A percentile compares a stretch with the other conserved stretches of the same genome.
These are phyloP conservation scores for Byssochlamys sp. DNA, from an alignment of 2,329 filamentous ascomycete species.

Conservation along the genomic window DNA sequence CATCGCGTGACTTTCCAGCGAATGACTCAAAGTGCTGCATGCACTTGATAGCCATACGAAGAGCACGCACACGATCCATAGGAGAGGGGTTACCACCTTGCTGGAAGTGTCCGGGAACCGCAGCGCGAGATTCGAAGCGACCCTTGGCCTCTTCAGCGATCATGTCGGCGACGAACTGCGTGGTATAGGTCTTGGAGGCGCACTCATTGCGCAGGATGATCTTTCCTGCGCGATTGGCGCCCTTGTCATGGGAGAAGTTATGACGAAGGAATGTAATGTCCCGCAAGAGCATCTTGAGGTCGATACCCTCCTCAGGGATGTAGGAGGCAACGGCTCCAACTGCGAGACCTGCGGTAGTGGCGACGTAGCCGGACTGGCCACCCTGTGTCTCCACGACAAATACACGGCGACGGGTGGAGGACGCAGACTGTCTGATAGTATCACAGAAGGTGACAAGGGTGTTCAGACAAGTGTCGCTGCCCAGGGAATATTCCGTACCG, in stretches of 20 bases:
- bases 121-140: slow-evolving; percentile 83
- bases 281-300: slow-evolving; percentile 78
- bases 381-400: slow-evolving; percentile 98
- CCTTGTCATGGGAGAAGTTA: slow-evolving; percentile 74
- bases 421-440: slow-evolving; percentile 93
- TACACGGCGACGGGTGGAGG: slow-evolving; percentile 80
- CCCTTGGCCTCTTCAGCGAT: slow-evolving; percentile 88
- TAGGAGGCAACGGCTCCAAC: slow-evolving; percentile 90
- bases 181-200: slow-evolving; percentile 79
- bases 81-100: slow-evolving; percentile 86
- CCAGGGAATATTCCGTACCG: slow-evolving; percentile 91
- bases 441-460: slow-evolving; percentile 91
- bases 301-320: slow-evolving; percentile 91
- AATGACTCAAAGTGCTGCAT: slow-evolving; percentile 82
- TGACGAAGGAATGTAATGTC: slow-evolving; percentile 85
- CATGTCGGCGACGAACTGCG: slow-evolving; percentile 88
- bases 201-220: slow-evolving; percentile 96
- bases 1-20: slow-evolving; percentile 54
- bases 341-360: slow-evolving; percentile 78
- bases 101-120: slow-evolving; percentile 87
- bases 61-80: slow-evolving; percentile 90
- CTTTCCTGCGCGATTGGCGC: slow-evolving; percentile 80
- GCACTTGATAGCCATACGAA: slow-evolving; percentile 85
- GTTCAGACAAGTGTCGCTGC: slow-evolving; percentile 93
- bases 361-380: slow-evolving; percentile 85